Evolutionary conservation across 2,329 filamentous ascomycete genomes (phyloP).

Genomic region (Grosmannia penicillata): DNA sequence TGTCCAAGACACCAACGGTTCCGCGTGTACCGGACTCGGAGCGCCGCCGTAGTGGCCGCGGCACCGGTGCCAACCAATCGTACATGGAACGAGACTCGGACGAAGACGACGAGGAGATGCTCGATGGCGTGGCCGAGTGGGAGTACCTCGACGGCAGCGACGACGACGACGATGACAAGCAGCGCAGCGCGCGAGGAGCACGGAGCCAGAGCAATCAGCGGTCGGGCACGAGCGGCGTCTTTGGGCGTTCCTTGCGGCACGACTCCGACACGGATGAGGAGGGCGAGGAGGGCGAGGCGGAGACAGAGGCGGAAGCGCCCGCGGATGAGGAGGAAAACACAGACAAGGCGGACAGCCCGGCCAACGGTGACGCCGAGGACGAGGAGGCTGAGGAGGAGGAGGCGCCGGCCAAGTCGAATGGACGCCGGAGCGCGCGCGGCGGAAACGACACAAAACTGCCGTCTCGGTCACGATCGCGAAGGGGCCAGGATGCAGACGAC

Average conservation of each 20-base stretch:
- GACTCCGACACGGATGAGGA: slow-evolving; percentile 4
- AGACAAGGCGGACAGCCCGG: background rate
- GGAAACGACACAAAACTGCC: background rate
- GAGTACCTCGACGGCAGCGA: slow-evolving; percentile 28
- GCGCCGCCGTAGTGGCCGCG: slow-evolving; percentile 41
- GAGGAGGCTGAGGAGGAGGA: background rate
- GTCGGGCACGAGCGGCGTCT: slow-evolving; percentile 1
- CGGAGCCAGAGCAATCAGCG: background rate
- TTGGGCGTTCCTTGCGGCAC: slow-evolving; percentile 7
- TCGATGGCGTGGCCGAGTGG: slow-evolving; percentile 45
- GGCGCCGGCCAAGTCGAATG: background rate
- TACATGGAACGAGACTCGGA: slow-evolving; percentile 43
- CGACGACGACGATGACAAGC: slow-evolving; percentile 5
- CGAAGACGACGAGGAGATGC: slow-evolving; percentile 47
- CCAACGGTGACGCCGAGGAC: slow-evolving; percentile 1
- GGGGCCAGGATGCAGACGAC: background rate
- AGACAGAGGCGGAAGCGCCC: background rate
- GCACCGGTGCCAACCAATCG: slow-evolving; percentile 27
- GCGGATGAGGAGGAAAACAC: background rate
- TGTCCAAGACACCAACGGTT: slow-evolving; percentile 4
- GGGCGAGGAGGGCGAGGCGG: background rate
- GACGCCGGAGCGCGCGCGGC: background rate
- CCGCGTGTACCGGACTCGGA: slow-evolving; percentile 23
- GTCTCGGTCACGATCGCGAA: background rate
- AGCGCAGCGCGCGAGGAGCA: background rate